Evolutionary conservation across 2,329 filamentous ascomycete species (phyloP), one percentile per base, ranked within the genome.

Genomic region (Claviceps fusiformis): DNA sequence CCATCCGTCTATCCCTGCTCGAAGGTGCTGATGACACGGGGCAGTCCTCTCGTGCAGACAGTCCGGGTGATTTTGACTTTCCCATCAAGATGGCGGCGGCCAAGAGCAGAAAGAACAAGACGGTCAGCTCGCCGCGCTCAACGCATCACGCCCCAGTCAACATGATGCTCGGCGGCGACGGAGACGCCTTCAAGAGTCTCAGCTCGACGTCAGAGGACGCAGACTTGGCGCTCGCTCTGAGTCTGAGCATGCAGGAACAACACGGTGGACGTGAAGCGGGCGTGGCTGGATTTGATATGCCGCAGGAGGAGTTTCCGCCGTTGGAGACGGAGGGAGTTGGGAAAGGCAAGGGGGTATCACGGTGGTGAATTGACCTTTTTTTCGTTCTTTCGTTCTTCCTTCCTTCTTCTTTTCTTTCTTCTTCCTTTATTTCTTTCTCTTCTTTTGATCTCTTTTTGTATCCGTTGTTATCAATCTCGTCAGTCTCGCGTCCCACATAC

Each of bases 1-100:
- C 82, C 1, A 80, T 85, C 44, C 77, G 81, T 0, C 69, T 85
- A 10, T 83, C 80, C 2, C 68, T 85, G 7, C 69, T 83, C 53
- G 81, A 85, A 59, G 73, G 74, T 6, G 72, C 74, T 43, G 74
- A 78, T 54, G 76, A 77, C 33, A 62, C 64, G 1, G 73, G 70
- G 1, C 68, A 73, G 47, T 76, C 75, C 3, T 73, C 77, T 0
- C 69, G 63, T 10, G 75, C 66, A 27, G 70, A 71, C 57, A 75
- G 72, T 57, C 73, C 72, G 9, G 71, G 73, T 19, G 77, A 76
- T 17, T 77, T 75, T 57, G 76, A 79, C 44, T 75, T 77, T 50
- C 70, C 75, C 15, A 71, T 83, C 60, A 78, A 67, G 50, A 70
- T 82, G 60, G 77, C 68, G 60, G 77, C 68, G 63, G 60, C 63